Evolutionary conservation across 1,284 basidiomycete species (phyloP).

Genomic region (Apiotrichum gamsii): DNA sequence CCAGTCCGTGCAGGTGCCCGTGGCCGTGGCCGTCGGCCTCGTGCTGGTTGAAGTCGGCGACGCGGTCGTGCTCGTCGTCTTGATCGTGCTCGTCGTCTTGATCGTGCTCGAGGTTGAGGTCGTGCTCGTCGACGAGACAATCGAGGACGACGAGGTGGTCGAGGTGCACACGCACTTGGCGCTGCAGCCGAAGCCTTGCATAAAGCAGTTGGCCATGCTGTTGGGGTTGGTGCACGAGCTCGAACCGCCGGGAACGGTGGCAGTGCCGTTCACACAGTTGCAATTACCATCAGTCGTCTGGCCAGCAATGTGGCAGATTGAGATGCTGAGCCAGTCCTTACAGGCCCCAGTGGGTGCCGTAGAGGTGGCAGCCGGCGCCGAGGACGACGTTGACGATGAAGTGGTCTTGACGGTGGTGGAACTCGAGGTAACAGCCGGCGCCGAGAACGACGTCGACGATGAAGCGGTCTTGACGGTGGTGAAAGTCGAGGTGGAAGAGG

Average conservation of each 20-base stretch:
- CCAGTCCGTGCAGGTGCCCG: not conserved
- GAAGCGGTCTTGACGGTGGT: not conserved
- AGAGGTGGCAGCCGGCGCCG: no score
- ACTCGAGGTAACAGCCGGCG: no score
- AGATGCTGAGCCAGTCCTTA: not conserved
- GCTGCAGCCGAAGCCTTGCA: constrained; percentile 4
- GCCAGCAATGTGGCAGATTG: constrained; percentile 1
- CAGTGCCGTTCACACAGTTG: not conserved
- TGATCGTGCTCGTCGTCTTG: not conserved
- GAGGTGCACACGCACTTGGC: constrained; percentile 5
- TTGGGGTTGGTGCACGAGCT: constrained; percentile 1
- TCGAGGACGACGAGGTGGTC: not conserved
- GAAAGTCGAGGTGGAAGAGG: not conserved
- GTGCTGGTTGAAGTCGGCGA: no score
- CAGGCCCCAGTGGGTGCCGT: not conserved
- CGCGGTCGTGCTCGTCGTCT: not conserved
- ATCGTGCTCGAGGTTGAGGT: constrained; percentile 1
- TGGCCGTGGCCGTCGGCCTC: not conserved
- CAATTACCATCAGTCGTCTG: not conserved
- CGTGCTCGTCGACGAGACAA: not conserved
- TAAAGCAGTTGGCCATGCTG: constrained; percentile 5
- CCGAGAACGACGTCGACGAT: not conserved
- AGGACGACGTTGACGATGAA: not conserved
- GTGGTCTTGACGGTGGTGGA: not conserved
- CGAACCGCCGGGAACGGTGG: not conserved